Percentiles rank a stretch among this genome's conserved stretches.
Conservation (phyloP, 345 rosid genomes). For the Durio zibethinus region DNA sequence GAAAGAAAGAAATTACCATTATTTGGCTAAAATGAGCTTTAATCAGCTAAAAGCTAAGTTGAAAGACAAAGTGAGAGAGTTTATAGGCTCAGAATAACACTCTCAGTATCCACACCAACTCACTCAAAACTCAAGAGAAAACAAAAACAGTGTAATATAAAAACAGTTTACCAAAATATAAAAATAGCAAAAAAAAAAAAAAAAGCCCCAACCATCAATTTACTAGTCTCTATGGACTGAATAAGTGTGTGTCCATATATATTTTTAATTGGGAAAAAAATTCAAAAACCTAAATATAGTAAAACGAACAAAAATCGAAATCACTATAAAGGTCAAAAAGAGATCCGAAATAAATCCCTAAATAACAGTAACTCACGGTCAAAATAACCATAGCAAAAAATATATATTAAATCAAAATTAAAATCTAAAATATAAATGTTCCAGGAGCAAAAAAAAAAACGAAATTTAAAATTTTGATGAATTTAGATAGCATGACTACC, state of each 20-base stretch:
- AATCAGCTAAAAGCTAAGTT: background rate
- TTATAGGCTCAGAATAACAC: background rate
- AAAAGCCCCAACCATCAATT: conserved; percentile 32
- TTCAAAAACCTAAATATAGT: conserved; percentile 30
- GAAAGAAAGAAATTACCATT: background rate
- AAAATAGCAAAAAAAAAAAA: background rate
- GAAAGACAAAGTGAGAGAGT: background rate
- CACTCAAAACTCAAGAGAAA: background rate
- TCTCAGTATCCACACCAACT: conserved; percentile 7
- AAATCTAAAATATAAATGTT: background rate
- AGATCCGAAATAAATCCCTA: conserved; percentile 59
- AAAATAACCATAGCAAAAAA: conserved; percentile 18
- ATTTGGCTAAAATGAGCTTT: background rate
- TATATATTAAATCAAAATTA: conserved; percentile 10
- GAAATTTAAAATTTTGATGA: background rate
- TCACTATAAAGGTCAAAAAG: conserved; percentile 26
- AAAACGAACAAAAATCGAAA: conserved; percentile 16
- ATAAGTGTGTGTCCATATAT: conserved; percentile 17
- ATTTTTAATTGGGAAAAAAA: background rate
- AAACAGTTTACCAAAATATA: background rate
- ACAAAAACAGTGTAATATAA: background rate
- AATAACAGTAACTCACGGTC: conserved; percentile 23
- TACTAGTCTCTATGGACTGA: conserved; percentile 31
- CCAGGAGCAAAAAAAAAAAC: background rate
- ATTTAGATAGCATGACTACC: background rate